Percentiles rank a stretch among this genome's conserved stretches.
These are phyloP conservation scores for Ophiostoma australiae DNA, from an alignment of 2,329 filamentous ascomycete species.

Conservation along the genomic window DNA sequence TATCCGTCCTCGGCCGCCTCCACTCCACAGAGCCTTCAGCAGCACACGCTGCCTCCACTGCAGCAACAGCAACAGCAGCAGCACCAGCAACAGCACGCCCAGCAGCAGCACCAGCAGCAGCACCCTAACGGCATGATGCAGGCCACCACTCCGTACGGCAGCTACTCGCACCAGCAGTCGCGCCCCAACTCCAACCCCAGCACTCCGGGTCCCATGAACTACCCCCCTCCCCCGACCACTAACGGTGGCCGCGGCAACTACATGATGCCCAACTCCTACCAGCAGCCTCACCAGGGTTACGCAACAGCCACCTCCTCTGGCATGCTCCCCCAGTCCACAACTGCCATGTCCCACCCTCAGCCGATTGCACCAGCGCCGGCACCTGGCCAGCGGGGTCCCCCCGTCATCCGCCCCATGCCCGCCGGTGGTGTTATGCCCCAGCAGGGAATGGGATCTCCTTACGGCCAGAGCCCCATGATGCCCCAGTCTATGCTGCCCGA, in stretches of 20 bases:
- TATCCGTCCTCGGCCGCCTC: constrained; percentile 32
- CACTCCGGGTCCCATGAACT: constrained; percentile 56
- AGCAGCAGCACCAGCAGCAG: constrained; percentile 26
- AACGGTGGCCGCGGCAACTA: constrained; percentile 48
- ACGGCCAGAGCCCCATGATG: constrained; percentile 54
- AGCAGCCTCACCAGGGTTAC: constrained; percentile 51
- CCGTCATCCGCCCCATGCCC: constrained; percentile 65
- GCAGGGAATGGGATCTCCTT: constrained; percentile 54
- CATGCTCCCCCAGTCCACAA: constrained; percentile 65
- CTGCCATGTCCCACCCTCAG: constrained; percentile 65
- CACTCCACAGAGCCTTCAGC: constrained; percentile 30
- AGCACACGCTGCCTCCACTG: constrained; percentile 33
- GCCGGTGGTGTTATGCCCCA: constrained; percentile 59
- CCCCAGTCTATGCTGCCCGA: constrained; percentile 53
- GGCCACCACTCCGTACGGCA: constrained; percentile 48
- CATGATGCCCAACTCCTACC: constrained; percentile 53
- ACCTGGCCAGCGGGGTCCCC: constrained; percentile 49
- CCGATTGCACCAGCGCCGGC: constrained; percentile 68
- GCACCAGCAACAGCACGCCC: constrained; percentile 35
- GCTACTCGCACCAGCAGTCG: constrained; percentile 57
- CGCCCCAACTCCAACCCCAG: constrained; percentile 57
- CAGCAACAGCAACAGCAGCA: constrained; percentile 40
- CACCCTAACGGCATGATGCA: constrained; percentile 45
- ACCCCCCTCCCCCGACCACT: constrained; percentile 43
- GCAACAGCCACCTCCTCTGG: constrained; percentile 44